Evolutionary conservation across 164 flowering plant species (phyloP).

Genomic region (Berberis vulgaris): DNA sequence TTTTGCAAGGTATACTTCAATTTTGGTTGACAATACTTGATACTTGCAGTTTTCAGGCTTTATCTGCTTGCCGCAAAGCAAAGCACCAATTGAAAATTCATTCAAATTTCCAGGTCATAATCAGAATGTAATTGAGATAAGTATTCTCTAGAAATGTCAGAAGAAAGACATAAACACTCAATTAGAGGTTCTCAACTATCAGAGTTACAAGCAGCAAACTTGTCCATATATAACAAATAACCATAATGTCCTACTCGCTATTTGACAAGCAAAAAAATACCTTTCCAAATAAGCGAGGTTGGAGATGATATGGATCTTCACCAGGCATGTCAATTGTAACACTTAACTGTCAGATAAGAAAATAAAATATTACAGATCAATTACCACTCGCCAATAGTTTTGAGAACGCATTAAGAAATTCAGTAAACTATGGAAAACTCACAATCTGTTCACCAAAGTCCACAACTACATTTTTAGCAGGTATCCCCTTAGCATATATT

Average conservation of each 20-base stretch:
- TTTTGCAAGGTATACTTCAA: constrained; percentile 85
- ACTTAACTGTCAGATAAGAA: constrained; percentile 53
- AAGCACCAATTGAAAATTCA: background rate
- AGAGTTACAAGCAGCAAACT: no score
- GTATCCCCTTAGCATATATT: constrained; percentile 76
- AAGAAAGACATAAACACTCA: no score
- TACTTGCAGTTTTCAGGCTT: constrained; percentile 63
- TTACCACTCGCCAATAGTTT: no score
- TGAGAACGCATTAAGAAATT: no score
- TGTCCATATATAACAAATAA: no score
- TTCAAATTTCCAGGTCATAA: no score
- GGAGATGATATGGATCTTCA: constrained; percentile 65
- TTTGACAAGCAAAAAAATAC: constrained; percentile 20
- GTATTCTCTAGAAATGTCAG: no score
- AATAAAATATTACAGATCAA: background rate
- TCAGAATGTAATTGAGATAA: no score
- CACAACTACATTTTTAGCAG: constrained; percentile 49
- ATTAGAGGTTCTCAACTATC: no score
- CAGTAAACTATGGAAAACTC: constrained; percentile 12
- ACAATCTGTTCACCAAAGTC: constrained; percentile 97
- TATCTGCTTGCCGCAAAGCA: constrained; percentile 41
- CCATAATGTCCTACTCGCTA: no score
- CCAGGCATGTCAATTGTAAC: constrained; percentile 59
- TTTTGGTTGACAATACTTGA: constrained; percentile 66
- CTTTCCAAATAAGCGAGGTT: constrained; percentile 88